Conservation (phyloP, 2,329 filamentous ascomycete species). For the Leptographium radiaticola region DNA sequence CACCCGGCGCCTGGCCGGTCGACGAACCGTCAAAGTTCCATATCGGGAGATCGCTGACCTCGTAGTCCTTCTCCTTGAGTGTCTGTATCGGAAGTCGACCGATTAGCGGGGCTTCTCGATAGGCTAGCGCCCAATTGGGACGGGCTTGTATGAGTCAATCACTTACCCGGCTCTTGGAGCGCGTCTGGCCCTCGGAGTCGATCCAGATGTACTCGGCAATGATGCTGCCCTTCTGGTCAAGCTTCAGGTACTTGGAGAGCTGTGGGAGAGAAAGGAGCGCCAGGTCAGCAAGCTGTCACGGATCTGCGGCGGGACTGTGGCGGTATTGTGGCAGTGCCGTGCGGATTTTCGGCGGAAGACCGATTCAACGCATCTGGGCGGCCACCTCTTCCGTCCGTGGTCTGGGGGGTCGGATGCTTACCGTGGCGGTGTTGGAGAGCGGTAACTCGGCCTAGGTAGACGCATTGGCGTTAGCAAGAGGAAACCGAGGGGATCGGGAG, state of each 20-base stretch:
- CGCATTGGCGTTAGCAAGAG: neutral
- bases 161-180: conserved; percentile 93
- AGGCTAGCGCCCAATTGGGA: neutral
- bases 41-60: conserved; percentile 49
- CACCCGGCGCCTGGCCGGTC: conserved; percentile 60
- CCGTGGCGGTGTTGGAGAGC: conserved; percentile 7
- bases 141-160: conserved; percentile 2
- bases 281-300: conserved; percentile 2
- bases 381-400: neutral
- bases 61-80: conserved; percentile 13
- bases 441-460: neutral
- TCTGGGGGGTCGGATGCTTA: neutral
- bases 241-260: conserved; percentile 84
- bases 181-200: conserved; percentile 67
- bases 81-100: conserved; percentile 4
- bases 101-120: neutral
- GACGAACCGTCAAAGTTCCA: conserved; percentile 73
- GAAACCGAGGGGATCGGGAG: neutral
- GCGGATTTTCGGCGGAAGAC: neutral
- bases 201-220: conserved; percentile 68
- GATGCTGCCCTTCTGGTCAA: conserved; percentile 77
- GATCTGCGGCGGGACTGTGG: neutral
- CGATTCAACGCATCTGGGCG: neutral
- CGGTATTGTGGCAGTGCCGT: too few relatives aligned
- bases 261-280: conserved; percentile 21